Evolutionary conservation across 1,284 basidiomycete genomes (phyloP).

Genomic region (Stygiomarasmius scandens): DNA sequence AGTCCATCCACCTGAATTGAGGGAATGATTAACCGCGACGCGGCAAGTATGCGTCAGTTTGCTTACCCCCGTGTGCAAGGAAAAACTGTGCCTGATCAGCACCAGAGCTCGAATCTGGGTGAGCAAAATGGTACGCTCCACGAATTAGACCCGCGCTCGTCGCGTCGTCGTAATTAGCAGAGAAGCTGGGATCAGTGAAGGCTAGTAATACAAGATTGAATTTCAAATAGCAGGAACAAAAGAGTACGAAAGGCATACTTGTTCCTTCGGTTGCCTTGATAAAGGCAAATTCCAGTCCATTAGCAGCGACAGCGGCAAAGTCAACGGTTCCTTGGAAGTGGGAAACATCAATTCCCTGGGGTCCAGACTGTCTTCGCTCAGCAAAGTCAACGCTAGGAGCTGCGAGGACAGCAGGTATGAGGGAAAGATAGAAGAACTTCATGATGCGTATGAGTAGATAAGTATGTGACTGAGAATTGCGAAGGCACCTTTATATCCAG

Average conservation of each 20-base stretch:
- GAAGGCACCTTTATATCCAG: too few relatives aligned
- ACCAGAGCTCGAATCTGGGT: conserved; percentile 52
- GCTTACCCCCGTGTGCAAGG: conserved; percentile 51
- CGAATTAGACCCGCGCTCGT: conserved; percentile 59
- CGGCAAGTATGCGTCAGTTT: too few relatives aligned
- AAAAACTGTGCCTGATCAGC: conserved; percentile 64
- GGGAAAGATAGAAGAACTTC: not conserved
- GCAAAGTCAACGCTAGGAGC: conserved; percentile 14
- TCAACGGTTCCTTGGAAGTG: conserved; percentile 54
- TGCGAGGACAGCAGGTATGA: conserved; percentile 6
- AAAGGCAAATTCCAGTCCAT: conserved; percentile 61
- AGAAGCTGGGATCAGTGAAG: conserved; percentile 45
- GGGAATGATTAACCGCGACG: too few relatives aligned
- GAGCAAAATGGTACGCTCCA: conserved; percentile 66
- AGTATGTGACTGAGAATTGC: too few relatives aligned
- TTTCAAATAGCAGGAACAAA: too few relatives aligned
- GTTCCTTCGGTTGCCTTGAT: conserved; percentile 77
- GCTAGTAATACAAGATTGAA: conserved; percentile 24
- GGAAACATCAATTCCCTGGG: conserved; percentile 60
- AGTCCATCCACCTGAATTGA: conserved; percentile 51
- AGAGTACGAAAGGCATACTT: conserved; percentile 32
- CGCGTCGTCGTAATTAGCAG: conserved; percentile 53
- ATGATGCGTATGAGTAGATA: too few relatives aligned
- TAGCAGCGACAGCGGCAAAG: conserved; percentile 56
- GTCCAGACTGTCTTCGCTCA: conserved; percentile 38